Percentiles rank a stretch among this genome's conserved stretches.
phyloP scores from a whole-genome alignment of 768 basidiomycete genomes.

The Leccinum olivaceopallidum region DNA sequence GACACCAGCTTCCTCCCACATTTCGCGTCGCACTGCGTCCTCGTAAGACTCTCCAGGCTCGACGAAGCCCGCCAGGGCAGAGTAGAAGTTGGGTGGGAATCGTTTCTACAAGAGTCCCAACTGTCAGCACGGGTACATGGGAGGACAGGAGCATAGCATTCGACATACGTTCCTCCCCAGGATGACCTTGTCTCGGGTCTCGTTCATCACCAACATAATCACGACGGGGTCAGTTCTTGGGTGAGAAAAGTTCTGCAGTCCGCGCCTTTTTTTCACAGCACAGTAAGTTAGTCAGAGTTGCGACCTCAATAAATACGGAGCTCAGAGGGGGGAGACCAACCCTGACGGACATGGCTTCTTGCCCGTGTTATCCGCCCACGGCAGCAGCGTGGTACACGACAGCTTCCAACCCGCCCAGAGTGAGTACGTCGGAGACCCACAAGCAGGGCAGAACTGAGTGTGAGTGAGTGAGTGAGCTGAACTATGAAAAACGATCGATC shows the following conservation, averaged over 20 bases:
- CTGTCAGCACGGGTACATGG: conserved; percentile 1
- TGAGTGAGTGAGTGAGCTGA: background rate
- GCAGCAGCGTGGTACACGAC: conserved; percentile 70
- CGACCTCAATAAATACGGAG: conserved; percentile 1
- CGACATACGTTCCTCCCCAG: conserved; percentile 79
- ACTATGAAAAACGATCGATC: background rate
- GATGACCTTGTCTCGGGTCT: conserved; percentile 78
- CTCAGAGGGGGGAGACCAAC: conserved; percentile 41
- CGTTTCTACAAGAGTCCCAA: conserved; percentile 45
- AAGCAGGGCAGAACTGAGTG: conserved; percentile 84
- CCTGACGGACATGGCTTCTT: conserved; percentile 69
- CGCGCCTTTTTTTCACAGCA: conserved; percentile 49
- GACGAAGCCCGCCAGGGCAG: conserved; percentile 90
- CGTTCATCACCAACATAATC: conserved; percentile 85
- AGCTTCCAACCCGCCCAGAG: conserved; percentile 98
- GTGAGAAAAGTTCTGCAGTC: conserved; percentile 84
- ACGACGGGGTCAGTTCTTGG: conserved; percentile 87
- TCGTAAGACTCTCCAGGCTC: conserved; percentile 96
- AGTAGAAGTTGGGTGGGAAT: conserved; percentile 75
- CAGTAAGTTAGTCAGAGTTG: conserved; percentile 11
- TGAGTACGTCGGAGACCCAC: conserved; percentile 78
- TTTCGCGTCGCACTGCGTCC: conserved; percentile 88
- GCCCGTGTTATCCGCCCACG: conserved; percentile 67
- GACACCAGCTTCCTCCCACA: conserved; percentile 97
- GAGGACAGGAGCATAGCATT: background rate